phyloP scores from a whole-genome alignment of 441 rosid species.

The Syzygium syzygioides region DNA sequence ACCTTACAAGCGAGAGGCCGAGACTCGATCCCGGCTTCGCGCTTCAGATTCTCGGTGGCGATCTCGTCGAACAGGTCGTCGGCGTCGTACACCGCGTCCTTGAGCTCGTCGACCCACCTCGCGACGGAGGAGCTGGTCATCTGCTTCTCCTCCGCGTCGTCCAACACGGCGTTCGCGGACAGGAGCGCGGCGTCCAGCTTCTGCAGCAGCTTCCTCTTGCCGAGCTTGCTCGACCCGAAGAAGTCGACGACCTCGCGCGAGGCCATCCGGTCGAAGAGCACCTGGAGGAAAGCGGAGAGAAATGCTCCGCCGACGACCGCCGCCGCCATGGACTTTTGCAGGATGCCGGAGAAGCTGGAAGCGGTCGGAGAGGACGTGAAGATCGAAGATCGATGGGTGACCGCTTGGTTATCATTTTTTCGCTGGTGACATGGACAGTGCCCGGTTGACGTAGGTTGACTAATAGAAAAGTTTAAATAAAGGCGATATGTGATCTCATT shows the following conservation, averaged over 20 bases:
- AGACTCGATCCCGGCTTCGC: constrained; percentile 2
- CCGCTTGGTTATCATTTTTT: neutral
- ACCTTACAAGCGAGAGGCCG: neutral
- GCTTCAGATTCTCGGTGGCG: neutral
- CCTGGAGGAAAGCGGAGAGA: constrained; percentile 20
- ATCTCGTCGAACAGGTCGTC: constrained; percentile 38
- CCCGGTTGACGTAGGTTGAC: rapidly evolving
- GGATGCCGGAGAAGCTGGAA: neutral
- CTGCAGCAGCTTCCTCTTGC: neutral
- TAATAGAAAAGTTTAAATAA: rapidly evolving
- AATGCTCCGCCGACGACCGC: constrained; percentile 18
- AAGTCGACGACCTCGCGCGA: constrained; percentile 7
- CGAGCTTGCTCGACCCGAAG: neutral
- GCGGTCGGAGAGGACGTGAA: neutral
- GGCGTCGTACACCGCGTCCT: constrained; percentile 22
- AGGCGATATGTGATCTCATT: rapidly evolving
- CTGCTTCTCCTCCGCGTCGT: constrained; percentile 28
- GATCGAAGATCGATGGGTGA: neutral
- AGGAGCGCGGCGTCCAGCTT: constrained; percentile 9
- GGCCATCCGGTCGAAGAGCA: constrained; percentile 18
- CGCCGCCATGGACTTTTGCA: neutral
- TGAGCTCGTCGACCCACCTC: constrained; percentile 27
- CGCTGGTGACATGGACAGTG: neutral
- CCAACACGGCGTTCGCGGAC: constrained; percentile 12
- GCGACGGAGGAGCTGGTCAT: neutral